These are phyloP conservation scores for Fusarium graminum DNA, from an alignment of 2,329 filamentous ascomycete species.

Conservation along the genomic window DNA sequence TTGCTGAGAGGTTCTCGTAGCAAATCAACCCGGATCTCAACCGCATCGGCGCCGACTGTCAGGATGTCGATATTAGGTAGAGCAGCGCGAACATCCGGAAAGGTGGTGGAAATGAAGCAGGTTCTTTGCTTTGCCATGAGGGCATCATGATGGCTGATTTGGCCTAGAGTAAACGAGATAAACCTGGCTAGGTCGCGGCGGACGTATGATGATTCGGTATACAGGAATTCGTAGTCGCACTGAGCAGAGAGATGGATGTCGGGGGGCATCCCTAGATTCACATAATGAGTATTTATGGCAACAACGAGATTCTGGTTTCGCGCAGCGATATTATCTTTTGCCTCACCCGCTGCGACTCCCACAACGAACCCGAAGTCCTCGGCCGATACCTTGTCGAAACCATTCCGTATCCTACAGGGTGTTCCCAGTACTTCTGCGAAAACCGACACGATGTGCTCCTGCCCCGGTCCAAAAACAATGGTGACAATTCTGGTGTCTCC, in stretches of 20 bases:
- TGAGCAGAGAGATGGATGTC: constrained; percentile 72
- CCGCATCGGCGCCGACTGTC: constrained; percentile 86
- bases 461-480: constrained; percentile 77
- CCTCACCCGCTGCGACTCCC: constrained; percentile 70
- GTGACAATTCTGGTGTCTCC: constrained; percentile 72
- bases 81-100: constrained; percentile 85
- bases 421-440: constrained; percentile 86
- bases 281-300: constrained; percentile 81
- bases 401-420: constrained; percentile 70
- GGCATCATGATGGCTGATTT: constrained; percentile 82
- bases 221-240: constrained; percentile 90
- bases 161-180: constrained; percentile 82
- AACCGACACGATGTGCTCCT: constrained; percentile 79
- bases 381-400: constrained; percentile 66
- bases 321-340: constrained; percentile 69
- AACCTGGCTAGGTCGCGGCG: constrained; percentile 83
- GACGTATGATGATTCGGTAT: constrained; percentile 78
- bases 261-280: constrained; percentile 77
- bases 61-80: constrained; percentile 88
- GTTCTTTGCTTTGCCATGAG: constrained; percentile 83
- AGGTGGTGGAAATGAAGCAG: constrained; percentile 89
- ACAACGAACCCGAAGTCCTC: constrained; percentile 75
- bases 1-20: constrained; percentile 77
- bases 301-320: constrained; percentile 72
- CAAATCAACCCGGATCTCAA: constrained; percentile 87